Percentiles rank a stretch among this genome's conserved stretches.
Conservation (phyloP, 2,329 filamentous ascomycete genomes). For the Fusarium sp. region DNA sequence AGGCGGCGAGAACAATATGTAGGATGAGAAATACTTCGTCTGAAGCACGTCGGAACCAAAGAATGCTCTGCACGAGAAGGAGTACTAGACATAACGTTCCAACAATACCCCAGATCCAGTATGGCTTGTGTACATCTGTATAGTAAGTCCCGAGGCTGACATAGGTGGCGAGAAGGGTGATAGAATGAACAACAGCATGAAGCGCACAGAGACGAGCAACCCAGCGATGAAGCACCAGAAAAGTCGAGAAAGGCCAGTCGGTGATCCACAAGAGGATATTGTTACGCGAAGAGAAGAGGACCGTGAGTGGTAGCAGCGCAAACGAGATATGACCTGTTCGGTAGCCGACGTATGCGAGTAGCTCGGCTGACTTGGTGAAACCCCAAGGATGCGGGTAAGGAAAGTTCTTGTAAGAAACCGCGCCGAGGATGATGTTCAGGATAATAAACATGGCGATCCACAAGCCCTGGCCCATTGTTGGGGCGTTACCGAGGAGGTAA, state of each 20-base stretch:
- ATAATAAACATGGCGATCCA: not conserved
- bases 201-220: not conserved
- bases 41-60: not conserved
- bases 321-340: not conserved
- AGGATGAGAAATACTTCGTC: not conserved
- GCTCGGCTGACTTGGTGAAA: not conserved
- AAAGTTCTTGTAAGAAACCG: not conserved
- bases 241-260: not conserved
- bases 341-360: not conserved
- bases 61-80: rapidly evolving
- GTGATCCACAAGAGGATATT: not conserved
- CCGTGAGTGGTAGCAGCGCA: not conserved
- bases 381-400: rapidly evolving
- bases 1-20: not conserved
- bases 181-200: not conserved
- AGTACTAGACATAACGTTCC: not conserved
- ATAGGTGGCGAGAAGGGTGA: not conserved
- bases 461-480: rapidly evolving
- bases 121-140: not conserved
- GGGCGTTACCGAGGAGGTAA: rapidly evolving
- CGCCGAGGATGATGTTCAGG: not conserved
- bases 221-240: not conserved
- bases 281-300: not conserved
- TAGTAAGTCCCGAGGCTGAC: rapidly evolving
- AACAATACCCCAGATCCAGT: not conserved